Evolutionary conservation across 2,329 filamentous ascomycete genomes (phyloP), one percentile per base, ranked within the genome.

Genomic region (Exophiala sp.): DNA sequence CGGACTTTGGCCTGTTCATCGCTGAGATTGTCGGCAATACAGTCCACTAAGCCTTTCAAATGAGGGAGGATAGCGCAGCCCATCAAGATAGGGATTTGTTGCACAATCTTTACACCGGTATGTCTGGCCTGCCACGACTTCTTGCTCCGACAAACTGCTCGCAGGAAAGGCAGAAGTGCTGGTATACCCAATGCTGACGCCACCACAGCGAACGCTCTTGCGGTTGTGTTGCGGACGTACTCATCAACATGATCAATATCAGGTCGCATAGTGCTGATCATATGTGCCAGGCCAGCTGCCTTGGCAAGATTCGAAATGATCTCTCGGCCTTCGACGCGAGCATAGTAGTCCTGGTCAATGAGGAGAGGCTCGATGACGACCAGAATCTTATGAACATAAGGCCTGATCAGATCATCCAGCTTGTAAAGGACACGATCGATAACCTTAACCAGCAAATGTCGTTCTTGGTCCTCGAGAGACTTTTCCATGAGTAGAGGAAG

Each of bases 321-420:
- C 71, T 99, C 94, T 63, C 94, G 89, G 72, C 94, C 94, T 72
- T 99, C 94, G 4, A 99, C 94, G 70, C 94, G 87, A 39, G 95
- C 94, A 71, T 99, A 99, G 75, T 99, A 99, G 74, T 99, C 95
- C 75, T 99, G 94, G 68, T 99, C 95, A 66, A 99, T 99, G 62
- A 99, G 87, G 46, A 99, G 79, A n/a, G 94, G 94, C 72, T 99
- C 95, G 65, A 99, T 99, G 68, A 99, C 94, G 49, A 99, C 94
- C 54, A 99, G 75, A 59, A 99, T 99, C 77, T 97, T 97, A 77
- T 99, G 95, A 12, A 96, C 92, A 61, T 92, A 99, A 18, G 94
- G 94, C 38, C 94, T 85, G 50, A 99, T 94, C 61, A 97, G 81
- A 65, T 99, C 94, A 69, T 97, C 94, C 20, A 99, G 84, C 76